Base-by-base conservation (phyloP, 352 stramenopile genomes). In the Globisporangium parvum region DNA sequence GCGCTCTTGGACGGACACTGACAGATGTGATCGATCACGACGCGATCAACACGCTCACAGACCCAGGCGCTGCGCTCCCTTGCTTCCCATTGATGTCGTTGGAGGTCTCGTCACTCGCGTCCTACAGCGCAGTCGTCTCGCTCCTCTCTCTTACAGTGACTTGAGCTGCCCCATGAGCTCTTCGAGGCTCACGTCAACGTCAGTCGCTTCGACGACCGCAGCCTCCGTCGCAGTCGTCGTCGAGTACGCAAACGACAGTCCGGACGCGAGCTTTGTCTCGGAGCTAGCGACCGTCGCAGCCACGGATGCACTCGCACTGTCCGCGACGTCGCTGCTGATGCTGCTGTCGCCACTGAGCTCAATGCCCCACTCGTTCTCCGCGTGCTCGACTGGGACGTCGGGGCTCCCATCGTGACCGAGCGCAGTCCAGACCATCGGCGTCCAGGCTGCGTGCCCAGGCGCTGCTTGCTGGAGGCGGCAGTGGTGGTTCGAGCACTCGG, bases 321-420 rank as follows among this genome's bases (percentile, higher is more conserved):
- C 58, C 1, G 62, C 64, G 17, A 69, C 60, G n/a, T 59, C 65
- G 23, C 62, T 65, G 17, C 47, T 45, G 9, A n/a, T n/a, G n/a
- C 24, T 42, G 17, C n/a, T 40, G 5, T 47, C 57, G 8, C 66
- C 65, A 6, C 66, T 64, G 1, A 93, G 59, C 39, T 93, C 80
- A 54, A 96, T 96, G 24, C 87, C 87, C 87, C 87, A 96, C 59
- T 94, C 87, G 53, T 95, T 96, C 48, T 90, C 70, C 2, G 75
- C 69, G 28, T 95, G 85, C 42, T 77, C 63, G 41, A 91, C 80
- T 4, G 62, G 63, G 18, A 73, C 15, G 12, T 80, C 70, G 24
- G 71, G 63, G 26, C 78, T 47, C 14, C 71, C 75, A 17, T 88
- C 76, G 40, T 85, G 72, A 31, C 75, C 73, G 11, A 87, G 62